These are phyloP conservation scores for Ogataea allantospora DNA, from an alignment of 805 yeast species.

Conservation along the genomic window DNA sequence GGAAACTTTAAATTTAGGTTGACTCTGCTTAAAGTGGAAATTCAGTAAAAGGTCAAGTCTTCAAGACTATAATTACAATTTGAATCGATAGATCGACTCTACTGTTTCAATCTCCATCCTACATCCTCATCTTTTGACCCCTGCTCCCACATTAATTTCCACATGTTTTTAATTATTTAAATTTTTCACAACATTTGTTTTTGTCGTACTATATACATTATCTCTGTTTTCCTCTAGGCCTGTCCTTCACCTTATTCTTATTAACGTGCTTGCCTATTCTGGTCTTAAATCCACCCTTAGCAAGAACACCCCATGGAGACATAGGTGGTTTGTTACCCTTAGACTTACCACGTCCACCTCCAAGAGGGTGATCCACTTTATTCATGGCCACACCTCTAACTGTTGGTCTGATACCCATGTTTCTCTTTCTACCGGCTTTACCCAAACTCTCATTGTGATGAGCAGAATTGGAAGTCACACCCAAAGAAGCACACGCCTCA, in stretches of 20 bases:
- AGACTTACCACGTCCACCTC: slow-evolving; percentile 99
- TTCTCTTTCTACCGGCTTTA: slow-evolving; percentile 94
- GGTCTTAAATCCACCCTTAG: slow-evolving; percentile 91
- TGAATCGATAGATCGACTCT: no score
- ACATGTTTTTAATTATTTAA: background rate
- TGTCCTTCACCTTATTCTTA: slow-evolving; percentile 81
- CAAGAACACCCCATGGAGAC: slow-evolving; percentile 93
- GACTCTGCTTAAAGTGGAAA: background rate
- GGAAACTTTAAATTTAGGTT: background rate
- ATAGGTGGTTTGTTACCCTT: slow-evolving; percentile 92
- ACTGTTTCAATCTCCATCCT: no score
- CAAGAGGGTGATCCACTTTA: slow-evolving; percentile 96
- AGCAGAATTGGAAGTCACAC: slow-evolving; percentile 88
- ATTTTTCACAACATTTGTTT: slow-evolving; percentile 4
- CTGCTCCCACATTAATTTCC: background rate
- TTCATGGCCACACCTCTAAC: slow-evolving; percentile 99
- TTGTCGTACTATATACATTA: slow-evolving; percentile 16
- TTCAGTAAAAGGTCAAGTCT: no score
- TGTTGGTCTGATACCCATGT: slow-evolving; percentile 89
- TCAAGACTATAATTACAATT: no score
- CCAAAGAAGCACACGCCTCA: slow-evolving; percentile 90
- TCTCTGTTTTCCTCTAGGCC: slow-evolving; percentile 71
- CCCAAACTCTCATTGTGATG: slow-evolving; percentile 89
- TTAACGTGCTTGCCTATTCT: slow-evolving; percentile 87
- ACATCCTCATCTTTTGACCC: background rate